phyloP scores from a whole-genome alignment of 2,329 filamentous ascomycete genomes.

The Aciculosporium take region DNA sequence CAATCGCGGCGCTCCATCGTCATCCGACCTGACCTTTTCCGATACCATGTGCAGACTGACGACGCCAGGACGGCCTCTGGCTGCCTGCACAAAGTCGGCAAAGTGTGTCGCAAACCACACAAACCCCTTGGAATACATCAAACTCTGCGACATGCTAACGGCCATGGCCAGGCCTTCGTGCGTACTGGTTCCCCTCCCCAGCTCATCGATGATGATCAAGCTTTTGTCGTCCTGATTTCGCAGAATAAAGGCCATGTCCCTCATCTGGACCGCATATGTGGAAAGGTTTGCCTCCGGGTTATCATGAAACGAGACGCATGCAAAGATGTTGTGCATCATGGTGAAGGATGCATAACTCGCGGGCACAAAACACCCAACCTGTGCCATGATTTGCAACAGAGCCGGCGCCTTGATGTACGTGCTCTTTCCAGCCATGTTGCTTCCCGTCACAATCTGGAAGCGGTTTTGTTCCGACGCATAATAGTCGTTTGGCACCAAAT shows the following conservation, averaged over 20 bases:
- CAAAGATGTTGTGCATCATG: conserved; percentile 71
- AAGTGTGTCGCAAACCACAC: conserved; percentile 97
- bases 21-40: conserved; percentile 37
- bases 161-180: conserved; percentile 82
- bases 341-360: conserved; percentile 72
- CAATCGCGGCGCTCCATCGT: conserved; percentile 45
- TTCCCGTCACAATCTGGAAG: conserved; percentile 88
- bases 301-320: conserved; percentile 75
- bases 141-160: conserved; percentile 74
- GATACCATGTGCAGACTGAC: conserved; percentile 71
- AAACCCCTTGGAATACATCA: conserved; percentile 63
- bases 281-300: conserved; percentile 83
- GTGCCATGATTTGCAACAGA: conserved; percentile 80
- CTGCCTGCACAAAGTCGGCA: conserved; percentile 60
- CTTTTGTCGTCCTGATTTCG: conserved; percentile 64
- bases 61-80: conserved; percentile 63
- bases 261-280: conserved; percentile 89
- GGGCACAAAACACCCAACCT: conserved; percentile 82
- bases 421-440: conserved; percentile 97
- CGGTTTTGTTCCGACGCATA: conserved; percentile 68
- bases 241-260: conserved; percentile 87
- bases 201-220: conserved; percentile 77
- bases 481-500: conserved; percentile 79
- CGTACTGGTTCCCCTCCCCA: conserved; percentile 81
- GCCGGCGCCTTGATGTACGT: conserved; percentile 84